These are phyloP conservation scores for Trichoderma atroviride DNA, from an alignment of 2,329 filamentous ascomycete genomes.

Conservation along the genomic window DNA sequence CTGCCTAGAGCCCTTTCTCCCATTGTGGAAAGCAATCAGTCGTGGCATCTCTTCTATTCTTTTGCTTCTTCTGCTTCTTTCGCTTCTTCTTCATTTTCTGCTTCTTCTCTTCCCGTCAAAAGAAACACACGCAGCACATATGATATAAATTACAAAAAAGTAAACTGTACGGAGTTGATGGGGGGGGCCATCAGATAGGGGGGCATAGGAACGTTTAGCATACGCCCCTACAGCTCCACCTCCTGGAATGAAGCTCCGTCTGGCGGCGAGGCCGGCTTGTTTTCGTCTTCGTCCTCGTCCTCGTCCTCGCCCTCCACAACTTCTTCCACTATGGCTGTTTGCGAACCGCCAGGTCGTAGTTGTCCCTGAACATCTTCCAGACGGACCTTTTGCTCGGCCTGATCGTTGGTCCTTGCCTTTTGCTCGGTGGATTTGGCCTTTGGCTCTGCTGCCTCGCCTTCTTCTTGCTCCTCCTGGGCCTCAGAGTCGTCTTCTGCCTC, in stretches of 20 bases:
- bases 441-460: slow-evolving; percentile 34
- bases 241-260: slow-evolving; percentile 66
- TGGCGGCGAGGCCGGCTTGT: slow-evolving; percentile 51
- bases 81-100: no score
- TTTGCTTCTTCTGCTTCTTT: background rate
- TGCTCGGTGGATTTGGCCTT: slow-evolving; percentile 38
- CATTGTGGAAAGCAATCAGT: background rate
- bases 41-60: background rate
- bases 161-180: background rate
- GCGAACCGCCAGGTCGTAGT: slow-evolving; percentile 47
- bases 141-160: background rate
- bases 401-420: slow-evolving; percentile 50
- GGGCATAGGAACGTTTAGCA: background rate
- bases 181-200: background rate
- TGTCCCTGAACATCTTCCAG: slow-evolving; percentile 59
- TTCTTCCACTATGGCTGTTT: slow-evolving; percentile 25
- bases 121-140: background rate
- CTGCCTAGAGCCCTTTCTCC: background rate
- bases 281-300: slow-evolving; percentile 40
- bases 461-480: slow-evolving; percentile 30
- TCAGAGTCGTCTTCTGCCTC: slow-evolving; percentile 35
- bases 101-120: background rate
- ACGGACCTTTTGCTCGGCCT: slow-evolving; percentile 57
- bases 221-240: slow-evolving; percentile 56
- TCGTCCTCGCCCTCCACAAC: slow-evolving; percentile 34